These are phyloP conservation scores for Ascochyta rabiei DNA, from an alignment of 2,329 filamentous ascomycete species.

Conservation along the genomic window DNA sequence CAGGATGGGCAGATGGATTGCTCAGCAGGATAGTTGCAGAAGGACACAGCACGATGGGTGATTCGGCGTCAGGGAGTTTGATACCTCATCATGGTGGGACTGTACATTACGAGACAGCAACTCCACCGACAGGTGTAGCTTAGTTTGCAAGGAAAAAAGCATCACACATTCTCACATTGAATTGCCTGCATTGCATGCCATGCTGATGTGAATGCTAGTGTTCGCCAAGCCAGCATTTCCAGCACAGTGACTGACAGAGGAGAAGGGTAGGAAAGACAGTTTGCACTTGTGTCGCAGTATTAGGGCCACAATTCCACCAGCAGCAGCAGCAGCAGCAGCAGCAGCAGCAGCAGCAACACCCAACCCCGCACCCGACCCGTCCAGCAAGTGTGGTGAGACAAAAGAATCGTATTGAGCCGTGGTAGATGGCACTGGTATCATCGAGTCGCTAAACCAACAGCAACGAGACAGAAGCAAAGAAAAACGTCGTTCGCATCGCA, in stretches of 20 bases:
- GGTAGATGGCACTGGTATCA: conserved; percentile 14
- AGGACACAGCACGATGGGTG: conserved; percentile 2
- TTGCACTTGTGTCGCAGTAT: too few relatives aligned
- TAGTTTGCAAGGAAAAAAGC: not conserved
- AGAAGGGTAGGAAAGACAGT: not conserved
- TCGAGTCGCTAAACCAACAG: conserved; percentile 2
- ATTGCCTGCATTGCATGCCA: not conserved
- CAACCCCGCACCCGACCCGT: too few relatives aligned
- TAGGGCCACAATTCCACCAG: too few relatives aligned
- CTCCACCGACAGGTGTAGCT: not conserved
- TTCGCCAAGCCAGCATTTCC: too few relatives aligned
- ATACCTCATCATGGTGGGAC: conserved; percentile 23
- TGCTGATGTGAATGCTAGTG: too few relatives aligned
- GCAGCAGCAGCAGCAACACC: too few relatives aligned
- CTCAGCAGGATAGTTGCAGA: not conserved
- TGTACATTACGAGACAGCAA: conserved; percentile 19
- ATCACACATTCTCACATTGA: not conserved
- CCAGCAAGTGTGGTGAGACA: too few relatives aligned
- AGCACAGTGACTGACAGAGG: not conserved
- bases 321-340: too few relatives aligned
- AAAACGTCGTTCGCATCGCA: not conserved
- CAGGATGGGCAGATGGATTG: not conserved
- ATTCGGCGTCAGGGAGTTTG: conserved; percentile 24
- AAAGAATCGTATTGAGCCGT: conserved; percentile 5
- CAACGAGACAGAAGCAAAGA: not conserved